Evolutionary conservation across 1,284 basidiomycete species (phyloP), one percentile per base, ranked within the genome.

Genomic region (Golubevia pallescens): DNA sequence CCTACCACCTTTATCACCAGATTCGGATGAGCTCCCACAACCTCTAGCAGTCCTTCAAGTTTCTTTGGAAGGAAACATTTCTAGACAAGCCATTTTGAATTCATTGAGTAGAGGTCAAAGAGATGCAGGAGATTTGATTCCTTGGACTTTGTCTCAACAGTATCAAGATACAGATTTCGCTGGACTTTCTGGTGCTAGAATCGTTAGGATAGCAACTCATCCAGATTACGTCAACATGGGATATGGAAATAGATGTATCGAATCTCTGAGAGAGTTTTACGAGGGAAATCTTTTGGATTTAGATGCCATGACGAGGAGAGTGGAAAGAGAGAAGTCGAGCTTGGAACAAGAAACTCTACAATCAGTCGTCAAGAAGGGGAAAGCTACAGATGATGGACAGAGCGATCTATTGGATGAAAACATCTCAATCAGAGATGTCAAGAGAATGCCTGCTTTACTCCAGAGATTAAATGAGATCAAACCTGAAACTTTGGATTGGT

Each of bases 151-250:
- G 48, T 91, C 93, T 52, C 94, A 96, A 85, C 95, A 97, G 87
- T 99, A 94, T 89, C 95, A 98, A 88, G 97, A 99, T 86, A 92
- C 90, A 75, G 92, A 93, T 86, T 99, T 99, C 86, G 96, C 94
- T 2, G 88, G 90, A 86, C 87, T 99, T 72, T 95, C 93, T 34
- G 97, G 97, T 0, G 96, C 93, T 2, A 88, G 97, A 60, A 88
- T 99, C 21, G 96, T 99, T 20, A 89, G 97, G 64, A 93, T 99
- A 66, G 97, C 97, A 32, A 95, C 93, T n/a, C 94, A 97, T 87
- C 96, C 96, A 0, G 95, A 98, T 85, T 97, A 97, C 81, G 91
- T 92, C 32, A 91, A 90, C 75, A 98, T 98, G 95, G 97, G 97
- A 3, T 99, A 99, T 81, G 97, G 97, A 13, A 91, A 92, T n/a